phyloP scores from a whole-genome alignment of 192 early-diverging fungal species.

The Spizellomyces sp. region DNA sequence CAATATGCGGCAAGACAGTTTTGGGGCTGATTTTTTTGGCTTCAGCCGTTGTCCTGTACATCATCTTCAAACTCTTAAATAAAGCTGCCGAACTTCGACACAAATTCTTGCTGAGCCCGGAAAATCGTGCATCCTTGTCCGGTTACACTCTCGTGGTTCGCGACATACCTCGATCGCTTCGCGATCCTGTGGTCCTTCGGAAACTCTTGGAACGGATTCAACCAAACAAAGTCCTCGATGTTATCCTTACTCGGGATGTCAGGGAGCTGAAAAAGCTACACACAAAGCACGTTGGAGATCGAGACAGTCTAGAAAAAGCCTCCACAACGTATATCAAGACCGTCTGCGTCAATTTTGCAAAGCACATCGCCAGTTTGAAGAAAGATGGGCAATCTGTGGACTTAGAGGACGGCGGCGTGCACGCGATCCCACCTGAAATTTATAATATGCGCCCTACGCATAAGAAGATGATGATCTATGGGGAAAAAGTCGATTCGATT shows the following conservation, averaged over 20 bases:
- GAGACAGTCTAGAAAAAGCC: constrained; percentile 27
- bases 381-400: background rate
- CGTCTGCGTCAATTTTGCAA: constrained; percentile 1
- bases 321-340: constrained; percentile 5
- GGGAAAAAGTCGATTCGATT: constrained; percentile 11
- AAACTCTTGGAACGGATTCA: constrained; percentile 26
- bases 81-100: constrained; percentile 26
- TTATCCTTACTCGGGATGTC: constrained; percentile 21
- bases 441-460: constrained; percentile 2
- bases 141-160: constrained; percentile 33
- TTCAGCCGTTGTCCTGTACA: constrained; percentile 6
- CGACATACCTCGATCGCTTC: constrained; percentile 27
- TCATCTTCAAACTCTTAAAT: constrained; percentile 12
- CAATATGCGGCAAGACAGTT: too few species aligned
- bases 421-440: constrained; percentile 1
- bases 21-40: background rate
- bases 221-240: constrained; percentile 28
- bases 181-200: constrained; percentile 11
- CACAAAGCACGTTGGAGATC: constrained; percentile 18
- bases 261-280: constrained; percentile 14
- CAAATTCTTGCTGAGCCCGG: constrained; percentile 6
- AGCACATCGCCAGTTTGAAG: background rate
- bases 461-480: background rate
- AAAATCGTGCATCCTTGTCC: constrained; percentile 2
- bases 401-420: background rate